Evolutionary conservation across 148 eudicot genomes (phyloP), one percentile per base, ranked within the genome.

Genomic region (Persicaria maculosa): DNA sequence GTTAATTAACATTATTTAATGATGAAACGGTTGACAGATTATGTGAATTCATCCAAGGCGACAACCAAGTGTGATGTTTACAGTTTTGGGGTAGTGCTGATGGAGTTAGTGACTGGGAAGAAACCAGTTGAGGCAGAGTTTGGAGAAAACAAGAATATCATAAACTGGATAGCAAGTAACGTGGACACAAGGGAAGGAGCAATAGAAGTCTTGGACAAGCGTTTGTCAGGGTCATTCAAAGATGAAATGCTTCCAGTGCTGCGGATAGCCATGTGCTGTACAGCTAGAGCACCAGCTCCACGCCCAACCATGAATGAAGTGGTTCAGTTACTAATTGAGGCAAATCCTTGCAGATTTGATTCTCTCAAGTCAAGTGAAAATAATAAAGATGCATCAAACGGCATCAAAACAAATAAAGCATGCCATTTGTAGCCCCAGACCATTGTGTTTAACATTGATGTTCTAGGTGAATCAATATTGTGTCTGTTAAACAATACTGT

Each of bases 1-100:
- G 36, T 8, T 65, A 7, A 65, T 25, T 43, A 15, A 31, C 12
- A 5, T 65, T 9, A 3, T 8, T 12, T 48, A 48, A 48, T 48
- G 12, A 48, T 48, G 52, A 65, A 31, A 1, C 75, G 2, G 43
- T 77, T 77, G 44, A 58, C 87, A 95, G 98, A 92, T 69, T 95
- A 92, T 80, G 96, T 93, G 76, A 86, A 87, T 77, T 84, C 96
- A 48, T 87, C 89, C 79, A 90, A 92, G 84, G 96, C 93, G 73
- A 88, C 96, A n/a, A 85, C 96, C 58, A 95, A 88, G 83, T 91
- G 98, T 72, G 98, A 95, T 47, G 96, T 95, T 44, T 95, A 95
- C 85, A 95, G 98, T 74, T 95, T 86, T 5, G 98, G 98, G 19
- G 98, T 95, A 47, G 98, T 94, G 22, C 75, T 94, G 69, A 90